Percentiles rank a stretch among this genome's conserved stretches.
These are phyloP conservation scores for Exophiala oligosperma DNA, from an alignment of 2,329 filamentous ascomycete species.

Conservation along the genomic window DNA sequence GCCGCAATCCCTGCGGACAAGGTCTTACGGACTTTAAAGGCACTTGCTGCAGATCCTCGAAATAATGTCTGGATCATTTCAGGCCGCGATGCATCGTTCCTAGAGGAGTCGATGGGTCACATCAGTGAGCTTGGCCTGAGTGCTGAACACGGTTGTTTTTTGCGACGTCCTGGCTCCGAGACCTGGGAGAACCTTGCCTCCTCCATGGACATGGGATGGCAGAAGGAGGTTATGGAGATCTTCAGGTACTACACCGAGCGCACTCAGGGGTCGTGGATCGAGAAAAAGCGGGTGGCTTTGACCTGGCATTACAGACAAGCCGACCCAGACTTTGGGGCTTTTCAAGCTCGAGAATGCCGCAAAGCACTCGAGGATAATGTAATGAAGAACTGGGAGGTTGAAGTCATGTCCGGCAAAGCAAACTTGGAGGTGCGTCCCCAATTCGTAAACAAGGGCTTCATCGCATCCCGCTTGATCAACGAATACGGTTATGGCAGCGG, in stretches of 20 bases:
- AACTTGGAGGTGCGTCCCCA: constrained; percentile 95
- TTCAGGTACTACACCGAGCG: constrained; percentile 88
- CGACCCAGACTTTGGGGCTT: constrained; percentile 78
- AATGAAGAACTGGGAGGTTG: constrained; percentile 79
- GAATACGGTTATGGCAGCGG: constrained; percentile 62
- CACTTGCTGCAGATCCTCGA: constrained; percentile 72
- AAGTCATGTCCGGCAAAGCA: constrained; percentile 95
- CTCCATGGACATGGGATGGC: constrained; percentile 88
- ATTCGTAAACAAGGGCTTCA: constrained; percentile 98
- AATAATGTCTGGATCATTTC: constrained; percentile 99
- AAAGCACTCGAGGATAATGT: constrained; percentile 77
- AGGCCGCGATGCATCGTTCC: constrained; percentile 87
- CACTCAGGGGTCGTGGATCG: constrained; percentile 87
- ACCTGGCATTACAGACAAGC: constrained; percentile 97
- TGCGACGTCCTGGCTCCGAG: constrained; percentile 72
- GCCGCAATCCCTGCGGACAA: constrained; percentile 84
- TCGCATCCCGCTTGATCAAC: constrained; percentile 77
- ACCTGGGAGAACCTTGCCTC: constrained; percentile 90
- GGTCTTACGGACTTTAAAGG: constrained; percentile 76
- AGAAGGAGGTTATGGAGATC: constrained; percentile 75
- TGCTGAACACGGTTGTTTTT: constrained; percentile 95
- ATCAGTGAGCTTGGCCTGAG: constrained; percentile 88
- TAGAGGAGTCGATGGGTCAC: constrained; percentile 89
- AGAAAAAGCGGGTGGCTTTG: constrained; percentile 88
- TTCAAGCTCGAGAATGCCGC: constrained; percentile 78